A percentile compares a stretch with the other conserved stretches of the same genome.
phyloP scores from a whole-genome alignment of 2,329 filamentous ascomycete species.

The Neoarthrinium moseri region DNA sequence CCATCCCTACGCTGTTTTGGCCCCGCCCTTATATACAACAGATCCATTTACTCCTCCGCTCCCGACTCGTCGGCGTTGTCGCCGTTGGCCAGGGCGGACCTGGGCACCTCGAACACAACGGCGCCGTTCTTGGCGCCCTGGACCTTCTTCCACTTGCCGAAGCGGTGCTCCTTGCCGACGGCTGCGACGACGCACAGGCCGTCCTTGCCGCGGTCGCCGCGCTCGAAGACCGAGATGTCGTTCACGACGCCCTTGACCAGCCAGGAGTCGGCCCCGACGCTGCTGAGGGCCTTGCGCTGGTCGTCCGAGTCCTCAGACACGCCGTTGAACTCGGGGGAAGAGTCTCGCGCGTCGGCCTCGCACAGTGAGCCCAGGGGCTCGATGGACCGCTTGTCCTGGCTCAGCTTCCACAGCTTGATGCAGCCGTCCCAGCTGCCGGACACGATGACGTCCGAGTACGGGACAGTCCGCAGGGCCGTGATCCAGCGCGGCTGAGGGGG shows the following conservation, averaged over 20 bases:
- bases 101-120: constrained; percentile 81
- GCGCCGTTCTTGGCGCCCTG: constrained; percentile 73
- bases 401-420: constrained; percentile 81
- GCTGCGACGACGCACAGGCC: constrained; percentile 85
- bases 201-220: constrained; percentile 72
- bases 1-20: no score
- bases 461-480: constrained; percentile 81
- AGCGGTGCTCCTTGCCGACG: constrained; percentile 79
- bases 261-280: constrained; percentile 13
- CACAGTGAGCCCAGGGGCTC: constrained; percentile 70
- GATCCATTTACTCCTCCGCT: no score
- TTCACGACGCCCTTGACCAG: constrained; percentile 77
- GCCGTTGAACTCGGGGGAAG: constrained; percentile 20
- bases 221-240: constrained; percentile 82
- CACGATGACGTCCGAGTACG: constrained; percentile 86
- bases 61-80: no score
- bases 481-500: constrained; percentile 79
- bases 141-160: constrained; percentile 76
- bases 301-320: constrained; percentile 21
- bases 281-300: constrained; percentile 19
- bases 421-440: constrained; percentile 94
- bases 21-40: no score
- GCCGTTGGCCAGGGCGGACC: constrained; percentile 31
- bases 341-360: constrained; percentile 17
- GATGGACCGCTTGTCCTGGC: constrained; percentile 77